Evolutionary conservation across 2,329 filamentous ascomycete genomes (phyloP).

Genomic region (Fusarium oligoseptatum): DNA sequence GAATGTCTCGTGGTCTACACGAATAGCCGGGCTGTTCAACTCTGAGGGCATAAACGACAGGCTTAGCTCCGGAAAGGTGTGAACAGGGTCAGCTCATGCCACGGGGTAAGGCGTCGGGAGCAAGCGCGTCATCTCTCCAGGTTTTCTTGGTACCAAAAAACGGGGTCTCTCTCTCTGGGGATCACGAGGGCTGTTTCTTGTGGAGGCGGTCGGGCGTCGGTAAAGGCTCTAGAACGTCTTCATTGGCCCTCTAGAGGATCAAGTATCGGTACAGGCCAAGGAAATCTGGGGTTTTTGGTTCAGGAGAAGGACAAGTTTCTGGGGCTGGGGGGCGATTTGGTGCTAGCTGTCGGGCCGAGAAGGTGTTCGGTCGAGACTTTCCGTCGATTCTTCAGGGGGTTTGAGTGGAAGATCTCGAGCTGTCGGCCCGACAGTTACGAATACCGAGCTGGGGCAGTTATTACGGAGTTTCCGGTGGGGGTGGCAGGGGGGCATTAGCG

Average conservation of each 20-base stretch:
- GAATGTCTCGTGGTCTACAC: background rate
- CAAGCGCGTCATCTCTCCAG: conserved; percentile 16
- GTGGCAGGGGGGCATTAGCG: background rate
- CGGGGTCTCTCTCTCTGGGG: conserved; percentile 16
- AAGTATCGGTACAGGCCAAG: conserved; percentile 16
- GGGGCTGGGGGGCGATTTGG: conserved; percentile 23
- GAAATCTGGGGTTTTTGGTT: conserved; percentile 31
- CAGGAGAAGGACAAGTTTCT: conserved; percentile 26
- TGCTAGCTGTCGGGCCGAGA: conserved; percentile 31
- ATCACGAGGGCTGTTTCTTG: conserved; percentile 1
- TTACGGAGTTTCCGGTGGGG: conserved; percentile 4
- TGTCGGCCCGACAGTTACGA: background rate
- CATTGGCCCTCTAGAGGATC: conserved; percentile 22
- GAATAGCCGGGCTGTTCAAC: background rate
- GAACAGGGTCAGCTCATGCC: conserved; percentile 13
- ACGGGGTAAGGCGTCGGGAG: conserved; percentile 13
- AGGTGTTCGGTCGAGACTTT: background rate
- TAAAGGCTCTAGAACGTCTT: background rate
- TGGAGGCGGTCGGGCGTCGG: background rate
- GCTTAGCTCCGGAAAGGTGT: background rate
- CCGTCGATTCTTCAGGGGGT: background rate
- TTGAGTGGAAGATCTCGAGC: background rate
- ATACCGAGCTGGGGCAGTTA: background rate
- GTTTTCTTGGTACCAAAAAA: background rate
- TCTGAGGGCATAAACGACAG: background rate